Evolutionary conservation across 768 basidiomycete genomes (phyloP).

Genomic region (Russula earlei): DNA sequence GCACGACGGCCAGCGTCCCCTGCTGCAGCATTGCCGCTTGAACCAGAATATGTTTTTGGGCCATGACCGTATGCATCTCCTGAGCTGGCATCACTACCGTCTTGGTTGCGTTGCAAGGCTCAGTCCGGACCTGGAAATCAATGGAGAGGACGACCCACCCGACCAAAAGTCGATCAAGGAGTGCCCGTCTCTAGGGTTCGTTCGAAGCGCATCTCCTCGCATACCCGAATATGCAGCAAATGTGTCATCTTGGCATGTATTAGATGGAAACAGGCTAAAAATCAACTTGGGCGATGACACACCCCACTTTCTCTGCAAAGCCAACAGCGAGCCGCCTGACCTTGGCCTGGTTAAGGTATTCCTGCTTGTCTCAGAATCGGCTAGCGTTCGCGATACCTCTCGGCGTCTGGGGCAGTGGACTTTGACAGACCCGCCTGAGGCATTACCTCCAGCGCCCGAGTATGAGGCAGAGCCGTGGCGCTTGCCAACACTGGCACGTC

Average conservation of each 20-base stretch:
- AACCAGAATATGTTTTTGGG: slow-evolving; percentile 8
- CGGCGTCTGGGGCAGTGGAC: slow-evolving; percentile 1
- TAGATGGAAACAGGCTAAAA: neutral
- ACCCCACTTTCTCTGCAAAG: slow-evolving; percentile 1
- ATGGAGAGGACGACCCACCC: slow-evolving; percentile 4
- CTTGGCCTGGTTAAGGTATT: neutral
- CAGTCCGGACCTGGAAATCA: neutral
- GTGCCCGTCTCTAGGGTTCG: neutral
- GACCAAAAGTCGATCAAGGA: slow-evolving; percentile 13
- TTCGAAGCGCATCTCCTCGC: slow-evolving; percentile 18
- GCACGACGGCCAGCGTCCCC: slow-evolving; percentile 5
- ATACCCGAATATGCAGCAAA: slow-evolving; percentile 12
- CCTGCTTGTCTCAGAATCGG: neutral
- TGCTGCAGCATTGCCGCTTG: slow-evolving; percentile 9
- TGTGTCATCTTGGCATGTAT: neutral
- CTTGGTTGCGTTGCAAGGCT: slow-evolving; percentile 7
- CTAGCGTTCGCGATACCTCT: neutral
- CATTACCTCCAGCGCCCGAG: slow-evolving; percentile 11
- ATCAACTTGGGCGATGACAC: neutral
- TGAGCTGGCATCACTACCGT: slow-evolving; percentile 18
- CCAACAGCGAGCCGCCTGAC: neutral
- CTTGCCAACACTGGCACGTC: neutral
- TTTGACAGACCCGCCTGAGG: slow-evolving; percentile 10
- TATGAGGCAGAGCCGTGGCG: neutral
- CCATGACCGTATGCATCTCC: slow-evolving; percentile 3